phyloP scores from a whole-genome alignment of 192 early-diverging fungal species.

The Coemansia sp. region DNA sequence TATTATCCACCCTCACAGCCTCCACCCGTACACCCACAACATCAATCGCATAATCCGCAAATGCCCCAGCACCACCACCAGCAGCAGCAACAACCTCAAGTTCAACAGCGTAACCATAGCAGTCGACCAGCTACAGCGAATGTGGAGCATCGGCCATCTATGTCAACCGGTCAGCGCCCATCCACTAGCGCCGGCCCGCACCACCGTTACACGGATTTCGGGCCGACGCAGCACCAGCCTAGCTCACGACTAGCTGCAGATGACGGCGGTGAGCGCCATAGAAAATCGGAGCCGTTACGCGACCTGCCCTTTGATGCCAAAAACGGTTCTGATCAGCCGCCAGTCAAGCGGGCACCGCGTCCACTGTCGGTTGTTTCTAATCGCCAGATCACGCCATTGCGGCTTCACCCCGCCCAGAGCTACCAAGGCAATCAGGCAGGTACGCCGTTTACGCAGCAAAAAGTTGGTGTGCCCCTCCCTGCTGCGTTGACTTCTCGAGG shows the following conservation, averaged over 20 bases:
- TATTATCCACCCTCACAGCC: too few relatives aligned
- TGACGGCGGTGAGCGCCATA: constrained; percentile 29
- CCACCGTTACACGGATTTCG: constrained; percentile 53
- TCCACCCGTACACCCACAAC: too few relatives aligned
- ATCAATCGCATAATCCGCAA: too few relatives aligned
- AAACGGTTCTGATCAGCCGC: not conserved
- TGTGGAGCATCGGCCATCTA: constrained; percentile 20
- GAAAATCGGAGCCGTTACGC: constrained; percentile 44
- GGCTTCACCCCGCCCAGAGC: constrained; percentile 47
- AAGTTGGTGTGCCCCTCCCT: constrained; percentile 35
- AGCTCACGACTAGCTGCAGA: constrained; percentile 13
- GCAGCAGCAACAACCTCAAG: constrained; percentile 2
- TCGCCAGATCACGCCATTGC: constrained; percentile 47
- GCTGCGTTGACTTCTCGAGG: constrained; percentile 43
- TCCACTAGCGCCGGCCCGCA: constrained; percentile 47
- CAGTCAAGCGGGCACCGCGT: constrained; percentile 27
- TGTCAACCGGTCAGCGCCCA: constrained; percentile 32
- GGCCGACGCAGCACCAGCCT: constrained; percentile 24
- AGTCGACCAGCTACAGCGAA: constrained; percentile 40
- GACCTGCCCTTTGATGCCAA: constrained; percentile 36
- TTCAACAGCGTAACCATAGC: constrained; percentile 15
- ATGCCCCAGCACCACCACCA: constrained; percentile 12
- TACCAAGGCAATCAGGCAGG: constrained; percentile 29
- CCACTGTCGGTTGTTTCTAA: constrained; percentile 44
- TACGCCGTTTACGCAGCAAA: constrained; percentile 16